These are phyloP conservation scores for Candolleomyces aberdarensis DNA, from an alignment of 768 basidiomycete genomes.

Conservation along the genomic window DNA sequence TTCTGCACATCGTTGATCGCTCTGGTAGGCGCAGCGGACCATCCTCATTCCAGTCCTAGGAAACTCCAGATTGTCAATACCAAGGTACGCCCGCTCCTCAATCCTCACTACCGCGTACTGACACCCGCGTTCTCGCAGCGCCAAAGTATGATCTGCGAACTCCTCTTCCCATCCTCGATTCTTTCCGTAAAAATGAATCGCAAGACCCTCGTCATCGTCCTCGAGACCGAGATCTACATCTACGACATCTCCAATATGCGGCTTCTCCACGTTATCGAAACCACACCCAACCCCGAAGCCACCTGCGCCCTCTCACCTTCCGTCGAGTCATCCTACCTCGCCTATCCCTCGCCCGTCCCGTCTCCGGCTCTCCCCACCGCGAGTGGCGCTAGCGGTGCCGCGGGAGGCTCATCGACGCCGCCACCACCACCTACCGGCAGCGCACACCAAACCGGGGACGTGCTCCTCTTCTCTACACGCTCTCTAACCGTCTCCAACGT, in stretches of 20 bases:
- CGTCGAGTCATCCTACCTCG: slow-evolving; percentile 89
- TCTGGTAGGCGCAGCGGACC: slow-evolving; percentile 93
- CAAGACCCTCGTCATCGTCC: slow-evolving; percentile 91
- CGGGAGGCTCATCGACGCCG: neutral
- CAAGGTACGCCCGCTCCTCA: slow-evolving; percentile 57
- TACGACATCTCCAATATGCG: slow-evolving; percentile 99
- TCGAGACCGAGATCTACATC: slow-evolving; percentile 98
- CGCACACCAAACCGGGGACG: slow-evolving; percentile 68
- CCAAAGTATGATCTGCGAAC: slow-evolving; percentile 98
- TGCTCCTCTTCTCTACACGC: slow-evolving; percentile 92
- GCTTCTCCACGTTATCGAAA: slow-evolving; percentile 95
- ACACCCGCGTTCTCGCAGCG: slow-evolving; percentile 47
- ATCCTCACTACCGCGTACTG: neutral
- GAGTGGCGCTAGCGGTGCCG: slow-evolving; percentile 1
- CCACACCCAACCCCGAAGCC: slow-evolving; percentile 92
- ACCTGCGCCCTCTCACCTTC: slow-evolving; percentile 94
- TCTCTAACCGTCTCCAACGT: slow-evolving; percentile 91
- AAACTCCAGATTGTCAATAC: slow-evolving; percentile 98
- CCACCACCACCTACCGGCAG: slow-evolving; percentile 19
- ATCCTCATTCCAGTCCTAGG: slow-evolving; percentile 84
- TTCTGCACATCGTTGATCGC: slow-evolving; percentile 99
- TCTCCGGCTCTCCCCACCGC: slow-evolving; percentile 66
- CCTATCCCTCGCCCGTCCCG: slow-evolving; percentile 93
- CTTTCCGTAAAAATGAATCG: slow-evolving; percentile 98
- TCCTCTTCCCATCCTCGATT: slow-evolving; percentile 94